Conservation (phyloP, 192 early-diverging fungal species). For the Globomyces pollinis-pini region DNA sequence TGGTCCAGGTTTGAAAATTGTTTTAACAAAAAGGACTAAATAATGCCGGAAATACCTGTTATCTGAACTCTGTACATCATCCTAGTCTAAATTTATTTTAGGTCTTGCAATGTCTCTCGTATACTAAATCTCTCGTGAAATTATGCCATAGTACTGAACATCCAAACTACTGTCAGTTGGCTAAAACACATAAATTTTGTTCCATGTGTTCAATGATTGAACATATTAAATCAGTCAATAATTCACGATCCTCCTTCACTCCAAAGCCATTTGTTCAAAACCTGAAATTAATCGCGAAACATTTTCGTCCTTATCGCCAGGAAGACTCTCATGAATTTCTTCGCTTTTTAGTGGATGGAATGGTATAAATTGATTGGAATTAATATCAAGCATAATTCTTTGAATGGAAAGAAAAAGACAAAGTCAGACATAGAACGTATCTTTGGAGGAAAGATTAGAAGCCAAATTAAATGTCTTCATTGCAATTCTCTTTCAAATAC, state of each 20-base stretch:
- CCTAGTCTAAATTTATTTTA: too few species aligned
- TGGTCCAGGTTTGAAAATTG: background rate
- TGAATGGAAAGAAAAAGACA: conserved; percentile 45
- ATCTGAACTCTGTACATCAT: conserved; percentile 80
- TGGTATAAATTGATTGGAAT: background rate
- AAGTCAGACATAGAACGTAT: conserved; percentile 37
- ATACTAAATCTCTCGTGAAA: conserved; percentile 32
- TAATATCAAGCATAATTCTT: conserved; percentile 54
- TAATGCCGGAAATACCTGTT: conserved; percentile 83
- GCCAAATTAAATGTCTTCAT: conserved; percentile 62
- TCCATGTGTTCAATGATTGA: conserved; percentile 1
- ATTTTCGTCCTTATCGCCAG: conserved; percentile 70
- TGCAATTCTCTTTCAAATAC: conserved; percentile 72
- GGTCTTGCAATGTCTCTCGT: conserved; percentile 73
- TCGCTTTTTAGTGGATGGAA: conserved; percentile 55
- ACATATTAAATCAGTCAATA: background rate
- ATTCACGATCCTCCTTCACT: conserved; percentile 12
- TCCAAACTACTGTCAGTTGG: background rate
- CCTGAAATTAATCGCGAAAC: conserved; percentile 49
- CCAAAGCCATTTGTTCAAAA: conserved; percentile 3
- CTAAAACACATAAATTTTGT: background rate
- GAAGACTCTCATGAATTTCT: conserved; percentile 91
- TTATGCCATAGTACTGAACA: background rate
- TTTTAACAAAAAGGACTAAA: conserved; percentile 39
- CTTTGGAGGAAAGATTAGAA: conserved; percentile 78